phyloP scores from a whole-genome alignment of 1,284 basidiomycete species.

The Rhodotorula sp. region DNA sequence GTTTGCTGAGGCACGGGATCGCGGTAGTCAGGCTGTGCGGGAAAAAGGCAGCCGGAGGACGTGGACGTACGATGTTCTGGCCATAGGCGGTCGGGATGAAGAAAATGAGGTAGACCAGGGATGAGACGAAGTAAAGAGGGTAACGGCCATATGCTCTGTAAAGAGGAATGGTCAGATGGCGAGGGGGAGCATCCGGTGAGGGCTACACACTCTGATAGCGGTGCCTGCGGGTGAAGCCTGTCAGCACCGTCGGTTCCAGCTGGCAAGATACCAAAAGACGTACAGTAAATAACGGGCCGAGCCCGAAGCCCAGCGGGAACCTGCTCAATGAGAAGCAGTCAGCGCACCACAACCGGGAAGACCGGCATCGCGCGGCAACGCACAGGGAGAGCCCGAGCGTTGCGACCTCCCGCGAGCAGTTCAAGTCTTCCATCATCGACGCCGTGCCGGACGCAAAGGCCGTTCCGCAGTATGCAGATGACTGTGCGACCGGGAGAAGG shows the following conservation, averaged over 20 bases:
- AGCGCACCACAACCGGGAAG: not conserved
- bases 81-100: conserved; percentile 67
- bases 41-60: too few relatives aligned
- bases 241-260: not conserved
- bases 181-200: not conserved
- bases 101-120: conserved; percentile 62
- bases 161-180: not conserved
- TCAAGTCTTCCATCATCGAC: conserved; percentile 32
- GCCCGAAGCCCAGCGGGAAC: conserved; percentile 39
- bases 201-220: conserved; percentile 24
- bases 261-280: not conserved
- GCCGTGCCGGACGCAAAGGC: conserved; percentile 31
- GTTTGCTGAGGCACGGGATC: conserved; percentile 49
- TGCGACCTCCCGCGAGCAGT: conserved; percentile 30
- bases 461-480: conserved; percentile 26
- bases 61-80: conserved; percentile 57
- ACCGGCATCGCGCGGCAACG: not conserved
- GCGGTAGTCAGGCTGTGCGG: not conserved
- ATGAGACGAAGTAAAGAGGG: conserved; percentile 58
- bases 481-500: not conserved
- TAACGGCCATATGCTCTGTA: conserved; percentile 24
- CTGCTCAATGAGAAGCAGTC: not conserved
- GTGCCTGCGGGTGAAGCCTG: not conserved
- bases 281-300: conserved; percentile 33
- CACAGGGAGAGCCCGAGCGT: conserved; percentile 34